Evolutionary conservation across 345 rosid species (phyloP).

Genomic region (Eucalyptus lansdowneana): DNA sequence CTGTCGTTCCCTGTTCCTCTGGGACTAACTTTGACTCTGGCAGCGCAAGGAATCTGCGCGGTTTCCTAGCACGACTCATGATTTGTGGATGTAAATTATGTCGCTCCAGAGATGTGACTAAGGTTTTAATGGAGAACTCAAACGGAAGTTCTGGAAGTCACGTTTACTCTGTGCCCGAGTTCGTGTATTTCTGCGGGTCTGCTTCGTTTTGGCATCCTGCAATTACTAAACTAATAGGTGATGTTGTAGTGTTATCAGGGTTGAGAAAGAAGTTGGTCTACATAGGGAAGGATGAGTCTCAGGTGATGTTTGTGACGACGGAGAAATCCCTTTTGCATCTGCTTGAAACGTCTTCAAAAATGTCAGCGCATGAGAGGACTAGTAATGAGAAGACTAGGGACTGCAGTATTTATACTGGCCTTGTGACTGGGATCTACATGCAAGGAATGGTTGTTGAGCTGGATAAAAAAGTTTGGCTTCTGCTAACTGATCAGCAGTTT

Average conservation of each 20-base stretch:
- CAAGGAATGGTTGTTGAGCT: slow-evolving; percentile 76
- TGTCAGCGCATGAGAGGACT: neutral
- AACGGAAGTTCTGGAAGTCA: slow-evolving; percentile 1
- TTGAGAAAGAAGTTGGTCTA: slow-evolving; percentile 63
- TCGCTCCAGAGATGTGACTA: neutral
- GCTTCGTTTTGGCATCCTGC: slow-evolving; percentile 67
- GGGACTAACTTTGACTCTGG: neutral
- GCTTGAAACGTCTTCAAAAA: slow-evolving; percentile 14
- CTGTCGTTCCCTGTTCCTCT: slow-evolving; percentile 45
- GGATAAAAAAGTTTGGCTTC: slow-evolving; percentile 79
- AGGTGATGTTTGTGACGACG: slow-evolving; percentile 41
- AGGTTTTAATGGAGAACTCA: neutral
- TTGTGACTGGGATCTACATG: slow-evolving; percentile 55
- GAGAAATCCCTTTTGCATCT: slow-evolving; percentile 42
- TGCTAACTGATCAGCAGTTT: slow-evolving; percentile 47
- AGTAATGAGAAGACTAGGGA: slow-evolving; percentile 28
- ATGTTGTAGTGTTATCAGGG: slow-evolving; percentile 26
- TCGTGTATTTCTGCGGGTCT: slow-evolving; percentile 53
- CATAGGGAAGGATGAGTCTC: slow-evolving; percentile 33
- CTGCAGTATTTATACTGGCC: slow-evolving; percentile 51
- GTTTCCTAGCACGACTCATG: slow-evolving; percentile 46
- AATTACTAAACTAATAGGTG: slow-evolving; percentile 52
- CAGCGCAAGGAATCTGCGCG: slow-evolving; percentile 28
- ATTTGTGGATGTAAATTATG: slow-evolving; percentile 49
- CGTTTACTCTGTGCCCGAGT: slow-evolving; percentile 21